Percentiles rank a stretch among this genome's conserved stretches.
Evolutionary conservation across 2,329 filamentous ascomycete species (phyloP).

Genomic region (Aspergillus alliaceus): DNA sequence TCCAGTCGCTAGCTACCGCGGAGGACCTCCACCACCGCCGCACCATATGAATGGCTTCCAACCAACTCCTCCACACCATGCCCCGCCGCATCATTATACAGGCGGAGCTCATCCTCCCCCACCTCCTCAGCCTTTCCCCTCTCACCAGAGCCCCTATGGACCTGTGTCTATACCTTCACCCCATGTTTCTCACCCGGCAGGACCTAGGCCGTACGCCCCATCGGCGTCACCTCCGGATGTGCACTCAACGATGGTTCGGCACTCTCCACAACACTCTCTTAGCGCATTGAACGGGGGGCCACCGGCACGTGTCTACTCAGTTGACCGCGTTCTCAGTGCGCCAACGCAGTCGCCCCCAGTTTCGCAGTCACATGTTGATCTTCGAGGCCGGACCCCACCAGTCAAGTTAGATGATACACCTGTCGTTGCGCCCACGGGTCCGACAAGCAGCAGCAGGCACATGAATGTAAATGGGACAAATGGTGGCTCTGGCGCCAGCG

Average conservation of each 20-base stretch:
- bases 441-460: constrained; percentile 29
- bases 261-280: constrained; percentile 39
- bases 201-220: constrained; percentile 35
- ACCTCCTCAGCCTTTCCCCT: constrained; percentile 36
- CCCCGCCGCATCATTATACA: constrained; percentile 31
- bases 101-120: constrained; percentile 35
- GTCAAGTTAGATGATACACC: constrained; percentile 31
- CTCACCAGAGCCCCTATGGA: constrained; percentile 41
- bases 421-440: constrained; percentile 21
- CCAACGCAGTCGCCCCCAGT: constrained; percentile 37
- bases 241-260: constrained; percentile 37
- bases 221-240: constrained; percentile 40
- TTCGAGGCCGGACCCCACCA: constrained; percentile 35
- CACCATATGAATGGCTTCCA: constrained; percentile 54
- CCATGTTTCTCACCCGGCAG: constrained; percentile 32
- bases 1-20: constrained; percentile 29
- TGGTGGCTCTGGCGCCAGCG: constrained; percentile 62
- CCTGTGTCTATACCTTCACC: constrained; percentile 36
- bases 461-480: constrained; percentile 27
- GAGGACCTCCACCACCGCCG: constrained; percentile 49
- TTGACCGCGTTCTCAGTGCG: constrained; percentile 36
- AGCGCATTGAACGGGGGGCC: constrained; percentile 36
- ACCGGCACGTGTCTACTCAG: constrained; percentile 37
- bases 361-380: constrained; percentile 34
- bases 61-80: constrained; percentile 30